These are phyloP conservation scores for Aspergillus sojae DNA, from an alignment of 2,329 filamentous ascomycete genomes.

Conservation along the genomic window DNA sequence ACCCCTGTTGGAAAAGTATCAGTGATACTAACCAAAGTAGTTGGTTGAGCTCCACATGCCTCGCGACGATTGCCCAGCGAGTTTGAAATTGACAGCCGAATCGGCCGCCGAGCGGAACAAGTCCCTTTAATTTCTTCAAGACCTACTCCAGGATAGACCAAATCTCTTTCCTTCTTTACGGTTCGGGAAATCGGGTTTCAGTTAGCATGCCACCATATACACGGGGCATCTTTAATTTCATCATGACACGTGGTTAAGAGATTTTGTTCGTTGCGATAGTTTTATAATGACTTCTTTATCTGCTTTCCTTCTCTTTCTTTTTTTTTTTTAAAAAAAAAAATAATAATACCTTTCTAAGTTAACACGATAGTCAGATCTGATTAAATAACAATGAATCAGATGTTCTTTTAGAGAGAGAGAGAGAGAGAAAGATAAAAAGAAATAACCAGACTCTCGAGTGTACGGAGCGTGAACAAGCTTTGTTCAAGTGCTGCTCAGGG, in stretches of 20 bases:
- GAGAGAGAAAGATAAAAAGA: not conserved
- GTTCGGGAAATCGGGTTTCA: not conserved
- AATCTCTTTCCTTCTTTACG: not conserved
- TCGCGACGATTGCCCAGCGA: constrained; percentile 73
- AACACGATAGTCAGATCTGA: not conserved
- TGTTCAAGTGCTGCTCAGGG: not conserved
- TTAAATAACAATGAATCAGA: not conserved
- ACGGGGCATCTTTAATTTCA: not conserved
- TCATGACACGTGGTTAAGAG: not conserved
- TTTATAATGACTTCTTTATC: not conserved
- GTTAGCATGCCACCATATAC: not conserved
- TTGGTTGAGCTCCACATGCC: constrained; percentile 84
- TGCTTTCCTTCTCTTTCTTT: not conserved
- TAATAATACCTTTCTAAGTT: not conserved
- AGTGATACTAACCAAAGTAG: constrained; percentile 45
- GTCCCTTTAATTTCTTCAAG: constrained; percentile 14
- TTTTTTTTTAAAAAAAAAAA: too few species aligned
- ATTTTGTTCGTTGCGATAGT: not conserved
- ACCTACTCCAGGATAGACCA: not conserved
- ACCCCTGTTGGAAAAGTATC: not conserved
- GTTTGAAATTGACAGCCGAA: constrained; percentile 70
- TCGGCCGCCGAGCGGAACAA: constrained; percentile 69
- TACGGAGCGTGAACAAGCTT: not conserved
- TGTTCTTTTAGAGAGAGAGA: not conserved
- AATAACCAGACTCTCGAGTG: not conserved